phyloP scores from a whole-genome alignment of 2,329 filamentous ascomycete species.

The Ascochyta rabiei region DNA sequence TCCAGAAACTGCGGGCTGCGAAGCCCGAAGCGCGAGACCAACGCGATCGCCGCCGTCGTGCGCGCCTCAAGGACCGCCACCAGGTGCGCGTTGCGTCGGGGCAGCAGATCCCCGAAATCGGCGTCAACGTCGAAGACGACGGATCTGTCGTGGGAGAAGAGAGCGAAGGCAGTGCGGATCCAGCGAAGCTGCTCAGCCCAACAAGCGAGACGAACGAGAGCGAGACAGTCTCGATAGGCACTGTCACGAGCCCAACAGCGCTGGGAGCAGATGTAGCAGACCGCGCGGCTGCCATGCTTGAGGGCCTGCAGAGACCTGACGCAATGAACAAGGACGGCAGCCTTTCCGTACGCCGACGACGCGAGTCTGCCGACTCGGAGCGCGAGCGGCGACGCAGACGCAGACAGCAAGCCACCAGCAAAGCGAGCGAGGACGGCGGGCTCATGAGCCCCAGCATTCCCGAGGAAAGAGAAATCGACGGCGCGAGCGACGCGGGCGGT shows the following conservation, averaged over 20 bases:
- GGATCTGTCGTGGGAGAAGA: constrained; percentile 22
- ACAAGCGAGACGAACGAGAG: constrained; percentile 42
- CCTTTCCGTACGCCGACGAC: constrained; percentile 64
- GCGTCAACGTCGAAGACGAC: constrained; percentile 61
- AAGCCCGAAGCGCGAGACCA: constrained; percentile 89
- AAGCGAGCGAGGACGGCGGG: constrained; percentile 39
- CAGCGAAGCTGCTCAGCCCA: constrained; percentile 62
- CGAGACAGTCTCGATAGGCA: constrained; percentile 27
- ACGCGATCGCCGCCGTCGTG: constrained; percentile 83
- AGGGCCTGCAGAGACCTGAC: constrained; percentile 74
- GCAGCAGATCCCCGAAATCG: constrained; percentile 79
- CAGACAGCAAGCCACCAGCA: constrained; percentile 40
- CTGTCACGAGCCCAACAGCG: constrained; percentile 41
- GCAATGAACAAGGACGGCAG: constrained; percentile 56
- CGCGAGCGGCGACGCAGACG: constrained; percentile 71
- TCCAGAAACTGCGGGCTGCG: constrained; percentile 93
- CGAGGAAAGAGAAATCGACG: constrained; percentile 32
- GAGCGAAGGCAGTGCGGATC: constrained; percentile 41
- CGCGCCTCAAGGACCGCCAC: constrained; percentile 86
- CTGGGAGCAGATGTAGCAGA: constrained; percentile 73
- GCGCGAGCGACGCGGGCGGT: constrained; percentile 11
- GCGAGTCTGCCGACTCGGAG: constrained; percentile 82
- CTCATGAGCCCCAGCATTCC: constrained; percentile 45
- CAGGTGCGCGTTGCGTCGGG: constrained; percentile 89
- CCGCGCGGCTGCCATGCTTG: constrained; percentile 80